Base-by-base conservation (phyloP, 2,329 filamentous ascomycete genomes). In the Penicillium sp. region DNA sequence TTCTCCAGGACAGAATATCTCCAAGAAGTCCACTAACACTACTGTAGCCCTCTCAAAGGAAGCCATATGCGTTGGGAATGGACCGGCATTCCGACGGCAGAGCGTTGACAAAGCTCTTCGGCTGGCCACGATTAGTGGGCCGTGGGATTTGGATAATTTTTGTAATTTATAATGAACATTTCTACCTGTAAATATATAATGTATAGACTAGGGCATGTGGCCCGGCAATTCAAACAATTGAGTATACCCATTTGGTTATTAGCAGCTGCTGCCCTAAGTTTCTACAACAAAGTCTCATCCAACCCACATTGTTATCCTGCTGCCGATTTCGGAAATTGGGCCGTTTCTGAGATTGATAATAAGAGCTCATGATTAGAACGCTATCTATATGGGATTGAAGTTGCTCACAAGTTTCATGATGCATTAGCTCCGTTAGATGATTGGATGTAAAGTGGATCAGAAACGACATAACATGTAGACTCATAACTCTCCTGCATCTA, bases 101-200 rank as follows among this genome's bases (percentile, higher is more conserved):
- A 51, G 53, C 48, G 53, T 62, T 45, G 60, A 62, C 43, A 56
- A 53, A n/a, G 57, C 55, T 3, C 45, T 62, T 35, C 45, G 49
- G 10, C 26, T 49, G 32, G 54, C 59, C 32, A 61, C 51, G 21
- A 40, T 49, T 33, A 43, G 48, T 52, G 35, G 35, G 24, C 26
- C 43, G 17, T 54, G 53, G 53, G 45, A 34, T 29, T 50, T 50
- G 9, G 35, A 46, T 37, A 48, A 54, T 28, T 13, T 52, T 17
- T 59, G 53, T 55, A 26, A 34, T 22, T 24, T 53, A 51, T 48
- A 35, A 48, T 12, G 21, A 13, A 37, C 13, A 29, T 38, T 2
- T 35, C 9, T 37, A 42, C 24, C 10, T 33, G 19, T 41, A 47
- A 39, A 19, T 35, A 44, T 31, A 24, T 35, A 41, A 41, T 50